Evolutionary conservation across 768 basidiomycete genomes (phyloP).

Genomic region (Termitomyces sp.): DNA sequence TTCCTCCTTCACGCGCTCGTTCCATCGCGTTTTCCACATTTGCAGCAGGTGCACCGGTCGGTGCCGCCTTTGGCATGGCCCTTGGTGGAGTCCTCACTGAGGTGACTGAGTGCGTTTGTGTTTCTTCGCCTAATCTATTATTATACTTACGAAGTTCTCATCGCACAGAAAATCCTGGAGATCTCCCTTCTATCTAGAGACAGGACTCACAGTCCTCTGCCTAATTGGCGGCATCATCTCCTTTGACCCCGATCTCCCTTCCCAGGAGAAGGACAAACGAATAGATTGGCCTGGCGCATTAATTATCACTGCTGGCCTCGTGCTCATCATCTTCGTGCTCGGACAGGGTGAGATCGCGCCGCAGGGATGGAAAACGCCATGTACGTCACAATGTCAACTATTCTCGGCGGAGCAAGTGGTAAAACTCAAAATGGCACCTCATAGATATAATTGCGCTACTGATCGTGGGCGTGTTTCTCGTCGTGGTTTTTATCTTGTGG

Average conservation of each 20-base stretch:
- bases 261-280: conserved; percentile 39
- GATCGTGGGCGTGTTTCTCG: conserved; percentile 53
- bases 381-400: conserved; percentile 13
- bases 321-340: conserved; percentile 68
- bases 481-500: conserved; percentile 59
- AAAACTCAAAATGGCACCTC: neutral
- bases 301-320: conserved; percentile 60
- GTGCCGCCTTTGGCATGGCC: conserved; percentile 66
- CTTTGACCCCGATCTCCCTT: conserved; percentile 58
- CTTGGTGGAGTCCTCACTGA: conserved; percentile 76
- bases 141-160: neutral
- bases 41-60: conserved; percentile 81
- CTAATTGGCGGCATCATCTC: conserved; percentile 52
- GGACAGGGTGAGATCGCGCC: conserved; percentile 60
- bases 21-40: conserved; percentile 82
- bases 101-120: conserved; percentile 34
- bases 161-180: conserved; percentile 59
- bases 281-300: conserved; percentile 77
- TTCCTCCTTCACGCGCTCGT: conserved; percentile 64
- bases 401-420: neutral
- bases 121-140: neutral
- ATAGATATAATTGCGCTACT: conserved; percentile 66
- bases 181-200: conserved; percentile 54
- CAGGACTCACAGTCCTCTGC: conserved; percentile 55
- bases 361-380: conserved; percentile 52